Conservation (phyloP, 371 early-diverging fungal genomes). For the Rhizopus microsporus region DNA sequence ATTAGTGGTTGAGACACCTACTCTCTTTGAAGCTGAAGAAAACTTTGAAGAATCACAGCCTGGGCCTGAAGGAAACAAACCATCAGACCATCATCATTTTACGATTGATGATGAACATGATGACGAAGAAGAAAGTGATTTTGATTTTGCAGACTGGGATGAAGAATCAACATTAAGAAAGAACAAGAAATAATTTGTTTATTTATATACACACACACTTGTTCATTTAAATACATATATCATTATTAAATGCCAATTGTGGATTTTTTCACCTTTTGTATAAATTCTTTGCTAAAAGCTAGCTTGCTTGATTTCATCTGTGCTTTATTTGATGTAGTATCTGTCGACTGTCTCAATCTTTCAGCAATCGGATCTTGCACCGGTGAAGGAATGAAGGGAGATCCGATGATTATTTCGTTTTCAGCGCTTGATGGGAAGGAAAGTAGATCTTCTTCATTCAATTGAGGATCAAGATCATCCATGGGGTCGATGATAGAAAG, state of each 20-base stretch:
- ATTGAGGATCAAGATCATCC: background rate
- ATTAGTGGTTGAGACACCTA: constrained; percentile 47
- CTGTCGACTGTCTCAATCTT: background rate
- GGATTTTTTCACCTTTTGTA: too few species aligned
- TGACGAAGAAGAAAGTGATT: constrained; percentile 21
- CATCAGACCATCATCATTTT: constrained; percentile 18
- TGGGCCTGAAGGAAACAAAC: background rate
- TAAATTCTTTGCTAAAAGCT: too few species aligned
- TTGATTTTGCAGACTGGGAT: constrained; percentile 46
- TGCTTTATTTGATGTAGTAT: too few species aligned
- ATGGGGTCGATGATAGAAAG: constrained; percentile 1
- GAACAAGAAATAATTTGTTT: background rate
- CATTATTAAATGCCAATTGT: too few species aligned
- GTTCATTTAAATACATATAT: background rate
- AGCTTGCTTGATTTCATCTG: too few species aligned
- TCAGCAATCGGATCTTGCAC: constrained; percentile 10
- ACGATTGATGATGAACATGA: constrained; percentile 35
- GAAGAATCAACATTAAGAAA: constrained; percentile 20
- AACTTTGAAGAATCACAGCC: constrained; percentile 19
- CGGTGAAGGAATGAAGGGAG: background rate
- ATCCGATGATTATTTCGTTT: background rate
- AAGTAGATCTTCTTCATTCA: constrained; percentile 5
- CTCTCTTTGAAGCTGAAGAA: constrained; percentile 44
- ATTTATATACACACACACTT: background rate
- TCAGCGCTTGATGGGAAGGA: background rate